Percentiles rank a stretch among this genome's conserved stretches.
phyloP scores from a whole-genome alignment of 208 protist genomes.

The Crithidia fasciculata region DNA sequence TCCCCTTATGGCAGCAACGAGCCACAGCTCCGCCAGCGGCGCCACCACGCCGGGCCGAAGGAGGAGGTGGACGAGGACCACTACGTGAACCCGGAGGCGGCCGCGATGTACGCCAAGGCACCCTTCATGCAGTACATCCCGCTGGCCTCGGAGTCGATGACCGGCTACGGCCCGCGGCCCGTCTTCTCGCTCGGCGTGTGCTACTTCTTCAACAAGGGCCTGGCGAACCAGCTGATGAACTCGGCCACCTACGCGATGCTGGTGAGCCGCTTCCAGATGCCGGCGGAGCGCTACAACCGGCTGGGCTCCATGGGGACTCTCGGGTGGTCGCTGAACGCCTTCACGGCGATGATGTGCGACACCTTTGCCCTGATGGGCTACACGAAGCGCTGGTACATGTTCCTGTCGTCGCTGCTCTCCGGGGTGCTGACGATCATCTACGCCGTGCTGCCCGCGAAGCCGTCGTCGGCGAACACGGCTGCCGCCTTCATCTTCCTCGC shows the following conservation, averaged over 20 bases:
- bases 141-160: constrained; percentile 10
- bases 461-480: too few relatives aligned
- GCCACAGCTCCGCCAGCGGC: too few relatives aligned
- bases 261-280: constrained; percentile 25
- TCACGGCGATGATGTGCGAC: constrained; percentile 55
- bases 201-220: constrained; percentile 58
- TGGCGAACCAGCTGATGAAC: constrained; percentile 50
- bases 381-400: constrained; percentile 55
- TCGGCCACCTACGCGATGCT: constrained; percentile 41
- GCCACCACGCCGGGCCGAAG: too few relatives aligned
- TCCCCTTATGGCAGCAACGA: too few relatives aligned
- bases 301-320: constrained; percentile 23
- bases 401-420: too few relatives aligned
- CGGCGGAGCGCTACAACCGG: too few relatives aligned
- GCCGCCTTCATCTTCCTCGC: too few relatives aligned
- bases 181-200: constrained; percentile 43
- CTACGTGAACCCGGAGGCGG: constrained; percentile 6
- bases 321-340: constrained; percentile 53
- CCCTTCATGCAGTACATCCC: constrained; percentile 17
- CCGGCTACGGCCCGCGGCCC: constrained; percentile 36
- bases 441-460: too few relatives aligned
- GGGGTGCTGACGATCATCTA: too few relatives aligned
- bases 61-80: too few relatives aligned
- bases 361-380: constrained; percentile 55
- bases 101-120: background rate